These are phyloP conservation scores for Conidiobolus coronatus DNA, from an alignment of 371 early-diverging fungal species.

Conservation along the genomic window DNA sequence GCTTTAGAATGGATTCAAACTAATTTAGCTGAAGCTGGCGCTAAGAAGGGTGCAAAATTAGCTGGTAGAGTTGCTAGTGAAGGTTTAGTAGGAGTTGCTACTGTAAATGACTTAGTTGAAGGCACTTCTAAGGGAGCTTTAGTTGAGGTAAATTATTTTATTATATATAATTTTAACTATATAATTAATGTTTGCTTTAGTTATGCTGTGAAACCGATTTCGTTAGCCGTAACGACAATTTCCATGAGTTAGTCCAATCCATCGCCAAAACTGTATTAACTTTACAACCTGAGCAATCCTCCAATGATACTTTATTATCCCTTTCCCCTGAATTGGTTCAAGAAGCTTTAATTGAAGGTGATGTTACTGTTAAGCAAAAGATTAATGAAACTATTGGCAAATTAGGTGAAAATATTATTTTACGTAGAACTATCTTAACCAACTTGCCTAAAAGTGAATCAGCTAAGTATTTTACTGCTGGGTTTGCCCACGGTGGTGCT, in stretches of 20 bases:
- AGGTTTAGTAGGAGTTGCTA: slow-evolving; percentile 48
- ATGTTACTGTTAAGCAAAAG: slow-evolving; percentile 25
- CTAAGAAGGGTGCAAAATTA: slow-evolving; percentile 52
- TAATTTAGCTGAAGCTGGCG: slow-evolving; percentile 40
- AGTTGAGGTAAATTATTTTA: slow-evolving; percentile 23
- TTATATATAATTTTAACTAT: neutral
- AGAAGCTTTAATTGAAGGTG: slow-evolving; percentile 13
- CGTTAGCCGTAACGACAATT: slow-evolving; percentile 64
- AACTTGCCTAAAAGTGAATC: slow-evolving; percentile 2
- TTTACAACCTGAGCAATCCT: neutral
- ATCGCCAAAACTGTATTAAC: slow-evolving; percentile 36
- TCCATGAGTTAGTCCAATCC: slow-evolving; percentile 43
- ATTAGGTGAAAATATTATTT: slow-evolving; percentile 64
- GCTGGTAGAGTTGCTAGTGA: slow-evolving; percentile 30
- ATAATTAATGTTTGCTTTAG: slow-evolving; percentile 15
- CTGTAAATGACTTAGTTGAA: slow-evolving; percentile 12
- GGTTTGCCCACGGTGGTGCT: slow-evolving; percentile 48
- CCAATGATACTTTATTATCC: slow-evolving; percentile 13
- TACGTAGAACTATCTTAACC: slow-evolving; percentile 37
- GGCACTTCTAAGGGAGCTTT: slow-evolving; percentile 23
- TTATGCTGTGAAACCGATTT: slow-evolving; percentile 88
- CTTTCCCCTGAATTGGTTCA: slow-evolving; percentile 15
- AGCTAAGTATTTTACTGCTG: slow-evolving; percentile 16
- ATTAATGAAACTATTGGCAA: slow-evolving; percentile 56
- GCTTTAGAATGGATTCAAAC: slow-evolving; percentile 66